Evolutionary conservation across 2,329 filamentous ascomycete species (phyloP), one percentile per base, ranked within the genome.

Genomic region (Didymella sp.): DNA sequence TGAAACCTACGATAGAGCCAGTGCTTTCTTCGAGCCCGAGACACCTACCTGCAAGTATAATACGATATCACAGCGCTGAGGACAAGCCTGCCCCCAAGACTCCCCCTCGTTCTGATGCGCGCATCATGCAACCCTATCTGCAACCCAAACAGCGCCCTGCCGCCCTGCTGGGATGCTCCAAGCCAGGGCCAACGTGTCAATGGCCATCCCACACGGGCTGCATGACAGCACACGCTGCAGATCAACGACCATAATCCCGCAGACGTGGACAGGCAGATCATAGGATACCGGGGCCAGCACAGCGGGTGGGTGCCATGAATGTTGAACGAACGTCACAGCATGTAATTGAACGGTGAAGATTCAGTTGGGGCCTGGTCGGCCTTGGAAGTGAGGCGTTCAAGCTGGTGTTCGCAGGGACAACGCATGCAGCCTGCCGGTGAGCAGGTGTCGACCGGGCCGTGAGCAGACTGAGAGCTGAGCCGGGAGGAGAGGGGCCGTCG

Each of bases 221-320:
- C 59, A 64, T 59, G 73, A 71, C 74, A 76, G 63, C 74, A 68
- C 73, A 76, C 74, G 70, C 59, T 70, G 73, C 74, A 75, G 71
- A 40, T 40, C 37, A 24, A 40, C 59, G 63, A 59, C 64, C 64
- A 64, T 62, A 44, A 54, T 67, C 60, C 74, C 74, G 63, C 59
- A 61, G 66, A 60, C 48, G 59, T 67, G 74, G 74, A 61, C 68
- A 63, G 30, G 61, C 56, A 61, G 62, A 64, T 74, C 61, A 76
- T 75, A 75, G 74, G 73, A 55, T 76, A 76, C 73, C 73, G 47
- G 31, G 42, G 33, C 31, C 45, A 54, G 57, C 60, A 59, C 45
- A 45, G 21, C 49, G 48, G 58, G 59, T 56, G 44, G 63, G 19
- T 27, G 15, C 19, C 22, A 2, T 17, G 48, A 40, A 51, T 52